phyloP scores from a whole-genome alignment of 345 rosid genomes.

The Erodium maritimum region DNA sequence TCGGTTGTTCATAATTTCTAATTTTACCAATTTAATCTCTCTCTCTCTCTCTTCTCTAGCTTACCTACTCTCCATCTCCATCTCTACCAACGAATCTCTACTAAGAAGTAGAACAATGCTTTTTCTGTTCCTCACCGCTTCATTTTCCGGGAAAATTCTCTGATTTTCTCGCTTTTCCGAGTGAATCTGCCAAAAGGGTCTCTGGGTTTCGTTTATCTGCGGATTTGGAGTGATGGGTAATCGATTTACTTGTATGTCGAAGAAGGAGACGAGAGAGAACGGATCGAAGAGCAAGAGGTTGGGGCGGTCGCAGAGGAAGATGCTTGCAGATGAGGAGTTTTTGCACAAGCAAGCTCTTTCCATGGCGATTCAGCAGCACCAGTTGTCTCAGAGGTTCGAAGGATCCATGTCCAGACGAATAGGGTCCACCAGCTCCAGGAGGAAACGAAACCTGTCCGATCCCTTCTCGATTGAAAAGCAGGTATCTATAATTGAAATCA shows the following conservation, averaged over 20 bases:
- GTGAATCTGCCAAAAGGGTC: not conserved
- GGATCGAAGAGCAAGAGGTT: conserved; percentile 74
- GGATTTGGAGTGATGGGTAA: conserved; percentile 57
- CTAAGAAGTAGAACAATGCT: too few species aligned
- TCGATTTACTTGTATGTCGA: conserved; percentile 52
- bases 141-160: too few species aligned
- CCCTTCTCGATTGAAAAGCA: conserved; percentile 65
- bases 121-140: too few species aligned
- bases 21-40: too few species aligned
- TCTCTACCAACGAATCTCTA: too few species aligned
- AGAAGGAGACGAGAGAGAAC: conserved; percentile 39
- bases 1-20: too few species aligned
- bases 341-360: conserved; percentile 87
- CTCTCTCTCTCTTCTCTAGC: too few species aligned
- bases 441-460: conserved; percentile 49
- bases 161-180: not conserved
- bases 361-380: conserved; percentile 70
- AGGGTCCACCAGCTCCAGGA: conserved; percentile 69
- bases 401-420: conserved; percentile 96
- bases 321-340: conserved; percentile 75
- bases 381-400: conserved; percentile 69
- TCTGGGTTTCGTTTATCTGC: not conserved
- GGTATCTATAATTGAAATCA: too few species aligned
- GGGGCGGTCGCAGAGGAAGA: conserved; percentile 74
- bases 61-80: too few species aligned